Percentiles rank a stretch among this genome's conserved stretches.
phyloP scores from a whole-genome alignment of 208 protist species.

The Trichomonas gallinae region DNA sequence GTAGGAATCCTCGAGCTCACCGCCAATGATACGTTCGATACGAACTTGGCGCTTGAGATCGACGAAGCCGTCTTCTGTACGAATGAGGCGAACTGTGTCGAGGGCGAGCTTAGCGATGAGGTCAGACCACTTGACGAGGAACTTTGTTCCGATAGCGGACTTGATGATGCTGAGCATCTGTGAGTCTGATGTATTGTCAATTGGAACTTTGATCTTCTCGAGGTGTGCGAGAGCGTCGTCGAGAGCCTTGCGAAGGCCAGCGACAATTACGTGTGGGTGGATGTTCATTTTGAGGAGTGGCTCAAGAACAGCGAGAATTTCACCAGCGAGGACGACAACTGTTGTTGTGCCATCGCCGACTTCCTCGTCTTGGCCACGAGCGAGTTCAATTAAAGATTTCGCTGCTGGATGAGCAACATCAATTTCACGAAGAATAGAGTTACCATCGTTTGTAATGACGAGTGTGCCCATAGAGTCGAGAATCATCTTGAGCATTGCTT shows the following conservation, averaged over 20 bases:
- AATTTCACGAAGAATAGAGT: constrained; percentile 98
- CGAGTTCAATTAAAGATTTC: constrained; percentile 98
- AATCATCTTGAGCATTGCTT: constrained; percentile 99
- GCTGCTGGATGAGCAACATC: constrained; percentile 98
- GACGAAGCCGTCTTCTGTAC: constrained; percentile 25
- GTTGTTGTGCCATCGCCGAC: constrained; percentile 98
- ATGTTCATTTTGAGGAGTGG: constrained; percentile 88
- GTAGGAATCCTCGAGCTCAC: constrained; percentile 81
- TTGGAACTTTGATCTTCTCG: constrained; percentile 63
- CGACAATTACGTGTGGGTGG: constrained; percentile 93
- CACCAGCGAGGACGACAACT: constrained; percentile 94
- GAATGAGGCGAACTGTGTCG: constrained; percentile 83
- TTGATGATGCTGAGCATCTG: constrained; percentile 40
- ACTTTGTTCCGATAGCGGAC: constrained; percentile 76
- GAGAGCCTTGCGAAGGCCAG: constrained; percentile 79
- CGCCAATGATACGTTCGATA: constrained; percentile 95
- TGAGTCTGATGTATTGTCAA: constrained; percentile 73
- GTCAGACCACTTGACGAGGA: constrained; percentile 72
- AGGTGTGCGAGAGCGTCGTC: constrained; percentile 75
- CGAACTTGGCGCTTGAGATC: constrained; percentile 62
- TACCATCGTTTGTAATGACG: constrained; percentile 99
- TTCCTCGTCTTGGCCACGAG: constrained; percentile 75
- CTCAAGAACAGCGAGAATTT: constrained; percentile 85
- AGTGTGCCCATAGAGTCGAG: constrained; percentile 98
- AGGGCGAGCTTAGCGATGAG: constrained; percentile 91